phyloP scores from a whole-genome alignment of 768 basidiomycete genomes.

The Sarcomyxa edulis region DNA sequence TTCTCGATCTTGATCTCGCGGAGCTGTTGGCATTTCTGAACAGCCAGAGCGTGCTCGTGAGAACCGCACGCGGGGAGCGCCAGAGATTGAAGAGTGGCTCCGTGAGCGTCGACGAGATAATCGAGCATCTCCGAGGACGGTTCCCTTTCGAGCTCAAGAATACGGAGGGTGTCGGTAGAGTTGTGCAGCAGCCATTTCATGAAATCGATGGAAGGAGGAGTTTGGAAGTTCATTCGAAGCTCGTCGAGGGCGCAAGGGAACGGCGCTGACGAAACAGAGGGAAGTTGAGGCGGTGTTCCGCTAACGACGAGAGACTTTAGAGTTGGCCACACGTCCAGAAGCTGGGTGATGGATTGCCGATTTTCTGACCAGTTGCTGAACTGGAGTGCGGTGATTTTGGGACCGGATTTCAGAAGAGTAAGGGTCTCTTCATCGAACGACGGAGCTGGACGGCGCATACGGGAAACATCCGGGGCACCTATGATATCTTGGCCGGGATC shows the following conservation, averaged over 20 bases:
- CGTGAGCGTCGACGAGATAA: constrained; percentile 46
- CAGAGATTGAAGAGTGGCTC: constrained; percentile 44
- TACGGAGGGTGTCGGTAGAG: constrained; percentile 42
- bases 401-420: constrained; percentile 47
- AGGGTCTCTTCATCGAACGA: constrained; percentile 51
- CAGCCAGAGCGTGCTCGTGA: constrained; percentile 37
- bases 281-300: constrained; percentile 51
- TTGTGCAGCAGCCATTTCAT: constrained; percentile 66
- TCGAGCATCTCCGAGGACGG: constrained; percentile 52
- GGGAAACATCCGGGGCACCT: constrained; percentile 38
- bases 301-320: constrained; percentile 51
- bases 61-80: constrained; percentile 51
- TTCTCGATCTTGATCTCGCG: constrained; percentile 53
- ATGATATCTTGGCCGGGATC: constrained; percentile 46
- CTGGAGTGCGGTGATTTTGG: constrained; percentile 45
- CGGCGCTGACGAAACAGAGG: constrained; percentile 35
- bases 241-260: constrained; percentile 43
- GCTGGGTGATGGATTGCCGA: constrained; percentile 46
- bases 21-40: constrained; percentile 45
- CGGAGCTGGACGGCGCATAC: constrained; percentile 45
- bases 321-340: constrained; percentile 60
- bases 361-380: constrained; percentile 75
- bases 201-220: constrained; percentile 56
- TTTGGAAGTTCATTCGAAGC: constrained; percentile 62
- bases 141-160: constrained; percentile 57